These are phyloP conservation scores for Ascosphaera aggregata DNA, from an alignment of 2,329 filamentous ascomycete species.

Conservation along the genomic window DNA sequence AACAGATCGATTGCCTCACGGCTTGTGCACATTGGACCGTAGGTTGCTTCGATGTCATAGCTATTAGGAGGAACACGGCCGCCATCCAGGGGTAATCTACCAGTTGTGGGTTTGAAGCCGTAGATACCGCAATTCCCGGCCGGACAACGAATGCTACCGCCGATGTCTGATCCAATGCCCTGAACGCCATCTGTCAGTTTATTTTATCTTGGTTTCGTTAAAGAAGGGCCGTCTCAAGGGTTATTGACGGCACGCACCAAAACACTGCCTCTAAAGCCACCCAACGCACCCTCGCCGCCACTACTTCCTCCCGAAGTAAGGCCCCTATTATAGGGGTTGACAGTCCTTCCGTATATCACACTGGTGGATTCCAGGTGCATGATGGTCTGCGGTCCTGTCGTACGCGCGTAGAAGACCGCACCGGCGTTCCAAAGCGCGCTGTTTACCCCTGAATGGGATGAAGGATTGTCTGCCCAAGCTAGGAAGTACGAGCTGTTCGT, in stretches of 20 bases:
- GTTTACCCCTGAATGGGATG: too few species aligned
- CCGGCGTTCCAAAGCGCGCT: constrained; percentile 8
- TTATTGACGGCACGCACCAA: too few species aligned
- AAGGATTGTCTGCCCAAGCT: too few species aligned
- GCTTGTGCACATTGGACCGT: constrained; percentile 38
- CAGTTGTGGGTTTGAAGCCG: constrained; percentile 18
- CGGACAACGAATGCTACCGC: constrained; percentile 18
- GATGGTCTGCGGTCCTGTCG: constrained; percentile 17
- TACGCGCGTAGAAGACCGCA: constrained; percentile 20
- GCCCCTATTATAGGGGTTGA: constrained; percentile 14
- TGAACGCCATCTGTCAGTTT: too few species aligned
- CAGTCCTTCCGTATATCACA: constrained; percentile 20
- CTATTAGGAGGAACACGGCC: too few species aligned
- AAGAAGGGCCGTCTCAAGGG: too few species aligned
- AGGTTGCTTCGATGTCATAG: too few species aligned
- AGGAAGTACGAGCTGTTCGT: constrained; percentile 1
- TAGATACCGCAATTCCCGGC: constrained; percentile 16
- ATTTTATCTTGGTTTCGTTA: too few species aligned
- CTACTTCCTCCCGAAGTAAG: constrained; percentile 15
- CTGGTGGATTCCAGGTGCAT: constrained; percentile 23
- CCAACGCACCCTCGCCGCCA: constrained; percentile 15
- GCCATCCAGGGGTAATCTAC: too few species aligned
- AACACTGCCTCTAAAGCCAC: constrained; percentile 12
- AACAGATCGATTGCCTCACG: constrained; percentile 30
- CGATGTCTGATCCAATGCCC: constrained; percentile 21